Evolutionary conservation across 441 rosid genomes (phyloP), one percentile per base, ranked within the genome.

Genomic region (Gossypium davidsonii): DNA sequence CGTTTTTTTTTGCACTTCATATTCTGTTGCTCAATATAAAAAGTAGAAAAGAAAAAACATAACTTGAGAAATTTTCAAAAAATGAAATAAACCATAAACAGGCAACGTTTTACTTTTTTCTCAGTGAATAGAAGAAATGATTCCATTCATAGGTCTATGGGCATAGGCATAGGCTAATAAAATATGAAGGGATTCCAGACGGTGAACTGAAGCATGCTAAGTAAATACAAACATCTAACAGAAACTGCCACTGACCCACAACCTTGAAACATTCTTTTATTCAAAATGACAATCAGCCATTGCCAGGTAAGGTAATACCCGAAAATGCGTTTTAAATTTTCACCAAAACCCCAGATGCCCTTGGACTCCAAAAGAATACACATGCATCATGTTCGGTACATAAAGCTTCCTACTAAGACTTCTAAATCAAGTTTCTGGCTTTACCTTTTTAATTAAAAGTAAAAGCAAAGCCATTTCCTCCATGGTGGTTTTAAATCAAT

Each of bases 1-100:
- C 76, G 58, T 65, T 57, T 66, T 74, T 37, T 48, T 75, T 12
- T 55, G 67, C 72, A 60, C 42, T 72, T 56, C 64, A 53, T 8
- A 14, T 56, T 74, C 84, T 80, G 80, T 68, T 65, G 76, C 81
- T 74, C 21, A 48, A 12, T 56, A 70, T 48, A 67, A 31, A 67
- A 65, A 18, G 25, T 37, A 2, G 34, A 42, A 42, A 20, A 56
- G 17, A 67, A 2, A 12, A 23, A 48, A 3, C 26, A 34, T 23
- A 62, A 39, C 48, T 28, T n/a, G 28, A 73, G 18, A 17, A 37
- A 42, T 5, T 49, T 37, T 57, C n/a, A 21, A 17, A 34, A 72
- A 18, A 28, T 34, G 17, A 74, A 49, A 23, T 60, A 26, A 55
- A 34, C 20, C 10, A 17, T 15, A 57, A 68, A 48, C 67, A 55